Base-by-base conservation (phyloP, 768 basidiomycete genomes). In the Trametes cinnabarina region DNA sequence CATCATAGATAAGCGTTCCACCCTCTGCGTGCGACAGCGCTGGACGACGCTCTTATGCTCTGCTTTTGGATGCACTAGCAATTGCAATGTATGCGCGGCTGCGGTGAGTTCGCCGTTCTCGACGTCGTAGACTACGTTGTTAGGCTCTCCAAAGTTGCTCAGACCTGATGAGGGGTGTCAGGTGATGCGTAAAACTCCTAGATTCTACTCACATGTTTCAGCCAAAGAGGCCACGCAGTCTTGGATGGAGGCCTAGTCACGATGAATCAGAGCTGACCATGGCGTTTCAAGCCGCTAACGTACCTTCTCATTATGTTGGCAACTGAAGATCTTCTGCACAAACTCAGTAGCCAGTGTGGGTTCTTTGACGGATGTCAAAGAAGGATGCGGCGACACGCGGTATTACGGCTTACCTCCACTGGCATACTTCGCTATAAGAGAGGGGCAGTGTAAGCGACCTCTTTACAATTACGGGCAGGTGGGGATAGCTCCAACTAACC, bases 251-350 rank as follows among this genome's bases (percentile, higher is more conserved):
- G 88, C 87, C 81, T 89, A 61, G 23, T 64, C 32, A 14, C 39
- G 30, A 47, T 20, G 51, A 15, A 22, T 1, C 4, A 12, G 54
- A 17, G 30, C 7, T 32, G 30, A 6, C 8, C 1, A 4, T 22
- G 22, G 32, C 49, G 46, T 23, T 23, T n/a, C n/a, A n/a, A n/a
- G n/a, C n/a, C n/a, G n/a, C n/a, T n/a, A n/a, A 35, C 55, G 19
- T 39, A 85, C 88, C 79, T 93, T 93, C 72, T 94, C 92, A 65
- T 94, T 90, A 55, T 88, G 83, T 67, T 92, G 90, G 59, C 88
- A 92, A 2, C 68, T 76, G 58, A 96, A 85, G 0, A 94, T 68
- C 17, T 76, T 78, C 65, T 80, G 72, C 3, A 90, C 65, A 22
- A 92, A 75, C n/a, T 77, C 75, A 1, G 83, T 75, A 1, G 83